Percentiles rank a stretch among this genome's conserved stretches.
Conservation (phyloP, 2,329 filamentous ascomycete genomes). For the Metarhizium humberi region DNA sequence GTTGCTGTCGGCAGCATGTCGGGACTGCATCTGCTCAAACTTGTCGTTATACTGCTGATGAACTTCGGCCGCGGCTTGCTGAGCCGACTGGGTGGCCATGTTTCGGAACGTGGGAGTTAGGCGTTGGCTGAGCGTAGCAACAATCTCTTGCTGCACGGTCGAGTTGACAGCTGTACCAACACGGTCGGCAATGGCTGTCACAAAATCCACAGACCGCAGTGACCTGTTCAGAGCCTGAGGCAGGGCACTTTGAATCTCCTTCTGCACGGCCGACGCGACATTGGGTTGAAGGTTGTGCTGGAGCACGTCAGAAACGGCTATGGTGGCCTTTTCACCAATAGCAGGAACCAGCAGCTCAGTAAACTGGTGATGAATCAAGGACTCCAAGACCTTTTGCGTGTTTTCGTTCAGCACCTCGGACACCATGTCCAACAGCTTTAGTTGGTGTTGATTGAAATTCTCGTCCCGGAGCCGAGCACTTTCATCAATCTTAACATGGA, state of each 20-base stretch:
- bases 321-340: conserved; percentile 57
- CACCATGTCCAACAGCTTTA: conserved; percentile 47
- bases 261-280: conserved; percentile 56
- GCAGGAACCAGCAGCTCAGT: conserved; percentile 67
- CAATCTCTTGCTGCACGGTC: conserved; percentile 62
- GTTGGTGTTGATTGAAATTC: conserved; percentile 42
- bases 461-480: conserved; percentile 48
- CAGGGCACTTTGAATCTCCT: conserved; percentile 63
- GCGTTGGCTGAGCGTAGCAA: conserved; percentile 48
- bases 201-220: conserved; percentile 63
- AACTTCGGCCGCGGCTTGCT: conserved; percentile 59
- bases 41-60: conserved; percentile 50
- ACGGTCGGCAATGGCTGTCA: conserved; percentile 60
- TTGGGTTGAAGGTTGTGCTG: conserved; percentile 57
- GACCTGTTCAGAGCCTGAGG: conserved; percentile 47
- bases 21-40: conserved; percentile 40
- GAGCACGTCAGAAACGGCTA: conserved; percentile 63
- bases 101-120: conserved; percentile 59
- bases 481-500: conserved; percentile 54
- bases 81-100: conserved; percentile 55
- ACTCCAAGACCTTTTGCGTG: conserved; percentile 62
- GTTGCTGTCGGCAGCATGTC: conserved; percentile 38
- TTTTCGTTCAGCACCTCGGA: conserved; percentile 53
- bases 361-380: conserved; percentile 69
- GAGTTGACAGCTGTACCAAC: conserved; percentile 57